Base-by-base conservation (phyloP, 257 asterid genomes). In the Knoxia roxburghii region DNA sequence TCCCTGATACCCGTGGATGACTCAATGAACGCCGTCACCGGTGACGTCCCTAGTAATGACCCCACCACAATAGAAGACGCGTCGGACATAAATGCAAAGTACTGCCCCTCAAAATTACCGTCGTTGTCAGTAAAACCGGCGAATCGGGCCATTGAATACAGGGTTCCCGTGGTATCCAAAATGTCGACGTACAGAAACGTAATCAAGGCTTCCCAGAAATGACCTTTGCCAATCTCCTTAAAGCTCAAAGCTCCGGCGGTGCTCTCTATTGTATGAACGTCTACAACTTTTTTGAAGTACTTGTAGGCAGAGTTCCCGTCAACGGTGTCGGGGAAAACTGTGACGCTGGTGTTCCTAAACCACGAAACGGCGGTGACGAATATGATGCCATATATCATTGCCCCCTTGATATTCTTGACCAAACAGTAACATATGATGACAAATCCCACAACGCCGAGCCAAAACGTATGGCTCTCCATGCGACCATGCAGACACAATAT, bases 1-100 rank as follows among this genome's bases (percentile, higher is more conserved):
- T 90, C 97, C 65, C 87, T 77, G 69, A 93, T 89, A 73, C 98
- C 98, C 33, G 98, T 93, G 7, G 98, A 93, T 10, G 98, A 90
- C 78, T 93, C 98, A 0, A 93, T 76, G 51, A 83, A 90, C 73
- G 80, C 89, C 75, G 98, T 85, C 71, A 93, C 97, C 37, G 98
- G 97, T 17, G 98, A 90, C 33, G 97, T 89, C 64, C 98, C 98
- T 3, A 92, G 39, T 12, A 92, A n/a, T 0, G 98, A 82, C 5
- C 98, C 98, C 62, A 85, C 82, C 35, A 86, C 93, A 3, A 87
- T 89, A 0, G 98, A 32, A 43, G 97, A 71, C 6, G 98, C 97
- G 68, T 92, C 98, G 1, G 98, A 92, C 95, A 92, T 85, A 78
- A 89, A 92, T 0, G 97, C 98, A 45, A 86, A 87, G 37, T 92